A percentile compares a stretch with the other conserved stretches of the same genome.
These are phyloP conservation scores for Saccharomycopsis guyanensis DNA, from an alignment of 805 yeast genomes.

Conservation along the genomic window DNA sequence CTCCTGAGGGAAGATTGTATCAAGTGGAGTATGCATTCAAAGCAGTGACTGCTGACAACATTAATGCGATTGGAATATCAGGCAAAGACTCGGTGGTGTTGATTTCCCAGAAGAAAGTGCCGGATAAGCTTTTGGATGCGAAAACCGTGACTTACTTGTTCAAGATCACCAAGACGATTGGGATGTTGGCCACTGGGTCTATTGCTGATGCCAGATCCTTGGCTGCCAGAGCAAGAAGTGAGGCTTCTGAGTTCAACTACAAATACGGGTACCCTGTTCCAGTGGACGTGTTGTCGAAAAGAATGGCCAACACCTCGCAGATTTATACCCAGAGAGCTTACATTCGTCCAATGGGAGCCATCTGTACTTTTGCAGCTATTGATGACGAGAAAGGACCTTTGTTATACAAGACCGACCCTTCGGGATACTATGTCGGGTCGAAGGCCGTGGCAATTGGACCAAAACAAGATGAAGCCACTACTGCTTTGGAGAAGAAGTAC, in stretches of 20 bases:
- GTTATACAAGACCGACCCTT: conserved; percentile 91
- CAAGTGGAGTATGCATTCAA: conserved; percentile 98
- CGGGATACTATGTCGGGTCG: conserved; percentile 88
- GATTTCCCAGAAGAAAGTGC: conserved; percentile 91
- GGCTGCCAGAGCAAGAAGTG: conserved; percentile 86
- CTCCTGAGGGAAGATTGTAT: conserved; percentile 95
- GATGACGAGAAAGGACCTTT: conserved; percentile 90
- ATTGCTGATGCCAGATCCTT: conserved; percentile 92
- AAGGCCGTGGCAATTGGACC: conserved; percentile 95
- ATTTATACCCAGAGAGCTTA: conserved; percentile 96
- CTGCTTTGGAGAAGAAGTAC: conserved; percentile 82
- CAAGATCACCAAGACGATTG: conserved; percentile 71
- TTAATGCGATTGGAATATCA: conserved; percentile 80
- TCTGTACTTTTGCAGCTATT: conserved; percentile 77
- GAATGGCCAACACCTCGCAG: conserved; percentile 94
- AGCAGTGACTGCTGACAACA: conserved; percentile 87
- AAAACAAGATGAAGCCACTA: conserved; percentile 91
- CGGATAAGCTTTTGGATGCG: conserved; percentile 89
- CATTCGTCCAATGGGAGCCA: conserved; percentile 97
- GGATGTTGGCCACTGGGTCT: conserved; percentile 90
- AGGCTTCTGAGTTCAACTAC: conserved; percentile 91
- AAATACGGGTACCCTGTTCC: conserved; percentile 97
- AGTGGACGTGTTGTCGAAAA: conserved; percentile 81
- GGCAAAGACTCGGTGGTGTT: conserved; percentile 85
- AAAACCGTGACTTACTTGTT: conserved; percentile 80